These are phyloP conservation scores for Alternaria atra DNA, from an alignment of 2,329 filamentous ascomycete species.

Conservation along the genomic window DNA sequence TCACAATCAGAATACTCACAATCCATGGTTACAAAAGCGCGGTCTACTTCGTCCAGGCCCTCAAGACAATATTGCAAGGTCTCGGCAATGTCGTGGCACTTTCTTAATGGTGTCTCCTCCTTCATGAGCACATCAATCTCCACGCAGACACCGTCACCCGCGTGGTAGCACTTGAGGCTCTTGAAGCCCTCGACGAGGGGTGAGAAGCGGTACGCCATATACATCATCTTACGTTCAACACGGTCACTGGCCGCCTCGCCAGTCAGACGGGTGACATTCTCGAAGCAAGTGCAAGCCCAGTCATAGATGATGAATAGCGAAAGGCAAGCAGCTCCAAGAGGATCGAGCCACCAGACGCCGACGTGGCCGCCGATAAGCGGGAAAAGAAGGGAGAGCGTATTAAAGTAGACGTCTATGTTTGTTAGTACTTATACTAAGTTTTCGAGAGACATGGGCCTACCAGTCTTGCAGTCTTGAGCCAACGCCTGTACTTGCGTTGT, in stretches of 20 bases:
- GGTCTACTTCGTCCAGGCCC: conserved; percentile 62
- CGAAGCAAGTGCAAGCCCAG: conserved; percentile 69
- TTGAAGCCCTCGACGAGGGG: conserved; percentile 65
- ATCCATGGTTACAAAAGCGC: conserved; percentile 63
- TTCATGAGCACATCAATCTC: conserved; percentile 69
- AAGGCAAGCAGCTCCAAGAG: conserved; percentile 67
- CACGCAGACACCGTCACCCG: conserved; percentile 70
- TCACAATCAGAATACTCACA: conserved; percentile 46
- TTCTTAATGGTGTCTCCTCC: conserved; percentile 61
- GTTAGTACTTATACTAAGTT: background rate
- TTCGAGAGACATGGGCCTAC: background rate
- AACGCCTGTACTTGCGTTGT: conserved; percentile 71
- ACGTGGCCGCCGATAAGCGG: conserved; percentile 68
- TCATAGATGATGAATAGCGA: conserved; percentile 75
- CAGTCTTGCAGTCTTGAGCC: conserved; percentile 67
- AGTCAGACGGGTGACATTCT: conserved; percentile 67
- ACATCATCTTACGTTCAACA: conserved; percentile 66
- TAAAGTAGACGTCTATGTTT: conserved; percentile 69
- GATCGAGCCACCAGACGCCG: conserved; percentile 73
- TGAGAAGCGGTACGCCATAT: conserved; percentile 66
- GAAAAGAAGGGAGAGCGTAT: conserved; percentile 69
- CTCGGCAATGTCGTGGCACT: conserved; percentile 68
- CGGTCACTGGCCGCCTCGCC: conserved; percentile 65
- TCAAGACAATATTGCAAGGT: conserved; percentile 70
- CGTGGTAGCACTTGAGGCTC: conserved; percentile 66